Base-by-base conservation (phyloP, 2,329 filamentous ascomycete genomes). In the Biscogniauxia sp. region DNA sequence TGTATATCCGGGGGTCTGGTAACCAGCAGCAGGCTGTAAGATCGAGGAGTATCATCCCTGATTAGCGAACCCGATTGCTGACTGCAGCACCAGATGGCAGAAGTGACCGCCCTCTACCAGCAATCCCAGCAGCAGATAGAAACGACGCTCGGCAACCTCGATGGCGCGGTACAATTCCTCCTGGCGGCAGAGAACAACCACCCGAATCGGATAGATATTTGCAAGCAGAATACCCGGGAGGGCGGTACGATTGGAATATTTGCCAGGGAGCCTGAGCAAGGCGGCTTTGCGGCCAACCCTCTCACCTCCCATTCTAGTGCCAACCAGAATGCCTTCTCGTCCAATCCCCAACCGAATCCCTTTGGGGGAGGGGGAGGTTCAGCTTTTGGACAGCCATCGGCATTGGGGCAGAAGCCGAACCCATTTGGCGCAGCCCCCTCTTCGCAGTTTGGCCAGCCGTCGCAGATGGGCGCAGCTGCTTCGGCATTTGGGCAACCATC, bases 91-190 rank as follows among this genome's bases (percentile, higher is more conserved):
- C 51, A 90, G 87, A 76, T 88, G 67, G 80, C 81, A 70, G 81
- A 89, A 70, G 84, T 88, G 57, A 79, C 84, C 57, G 78, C 78
- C 15, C 77, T 93, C 6, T 88, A 88, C 68, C 79, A 83, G 28
- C 85, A 87, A 63, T 86, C 89, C 3, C 79, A 88, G 63, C 80
- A 88, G 60, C 91, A 95, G 72, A 91, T 93, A 56, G 84, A 91
- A 61, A 83, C 80, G n/a, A 87, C 88, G 0, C 72, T 92, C 0
- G 83, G 80, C 61, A 88, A 96, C 68, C 74, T 91, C 9, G 82
- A 89, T 61, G 90, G 88, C 2, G 93, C 93, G 1, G 81, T 90
- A 52, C 82, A 87, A 58, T 95, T 88, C 70, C 78, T 95, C 15
- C 70, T 88, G 9, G 82, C 86, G 5, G 85, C 83, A 20, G 85